Evolutionary conservation across 345 rosid genomes (phyloP), one percentile per base, ranked within the genome.

Genomic region (Brassica cretica): DNA sequence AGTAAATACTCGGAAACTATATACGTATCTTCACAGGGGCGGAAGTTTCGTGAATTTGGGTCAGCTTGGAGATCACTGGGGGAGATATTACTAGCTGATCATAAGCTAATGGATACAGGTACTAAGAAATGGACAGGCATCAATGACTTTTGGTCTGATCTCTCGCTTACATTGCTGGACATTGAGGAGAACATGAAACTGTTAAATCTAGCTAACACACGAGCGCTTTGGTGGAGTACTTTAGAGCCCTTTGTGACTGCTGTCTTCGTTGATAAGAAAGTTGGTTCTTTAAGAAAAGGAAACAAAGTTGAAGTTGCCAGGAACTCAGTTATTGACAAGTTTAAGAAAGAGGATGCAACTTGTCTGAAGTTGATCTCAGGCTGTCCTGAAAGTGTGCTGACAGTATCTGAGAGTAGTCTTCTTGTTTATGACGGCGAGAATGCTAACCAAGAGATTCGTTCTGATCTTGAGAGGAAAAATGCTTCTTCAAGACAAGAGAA

Each of bases 211-310:
- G 75, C 66, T n/a, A 65, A 69, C 74, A 77, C 80, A 15, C 84
- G 90, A 81, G 88, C 90, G 73, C 88, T 78, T 79, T 79, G 69
- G 71, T 94, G 98, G 98, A 85, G 75, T 78, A 70, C 87, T 55
- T 86, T 94, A 75, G 96, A 94, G 80, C 98, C 98, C 75, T 94
- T 94, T 85, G 94, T 94, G 68, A 85, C 82, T 72, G 93, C 74
- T 80, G 86, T 90, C 64, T 90, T 87, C 81, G 81, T 92, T 81
- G 84, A 88, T 56, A 90, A 86, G 85, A 90, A 90, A 87, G 81
- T 92, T 75, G 91, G 90, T 66, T 80, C 82, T 25, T 83, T 94
- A 81, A 94, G 91, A 84, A 94, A 85, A 76, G 97, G 97, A 73
- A 86, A 78, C 51, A 81, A 71, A 21, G 91, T 94, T 69, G 89